Evolutionary conservation across 495 filamentous ascomycete species (phyloP).

Genomic region (Penicillium paradoxum): DNA sequence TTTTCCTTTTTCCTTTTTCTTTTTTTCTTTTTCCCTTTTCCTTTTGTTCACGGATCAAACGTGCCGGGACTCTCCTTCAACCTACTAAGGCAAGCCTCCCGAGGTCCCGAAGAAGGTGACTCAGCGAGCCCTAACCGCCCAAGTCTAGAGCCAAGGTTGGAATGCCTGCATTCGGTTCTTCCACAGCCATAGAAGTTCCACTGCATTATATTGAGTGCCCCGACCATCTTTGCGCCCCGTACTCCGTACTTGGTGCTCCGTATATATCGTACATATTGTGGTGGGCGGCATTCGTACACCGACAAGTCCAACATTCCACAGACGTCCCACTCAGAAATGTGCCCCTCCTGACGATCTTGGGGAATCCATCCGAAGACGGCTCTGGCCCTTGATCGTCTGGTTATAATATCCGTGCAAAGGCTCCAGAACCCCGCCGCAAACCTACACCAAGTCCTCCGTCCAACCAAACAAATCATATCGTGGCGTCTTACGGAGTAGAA

Average conservation of each 20-base stretch:
- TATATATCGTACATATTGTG: no score
- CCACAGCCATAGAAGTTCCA: background rate
- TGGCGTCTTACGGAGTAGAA: background rate
- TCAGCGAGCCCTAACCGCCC: background rate
- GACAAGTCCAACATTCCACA: conserved; percentile 8
- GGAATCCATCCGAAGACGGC: conserved; percentile 3
- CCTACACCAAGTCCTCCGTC: background rate
- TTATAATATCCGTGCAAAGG: background rate
- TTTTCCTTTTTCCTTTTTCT: no score
- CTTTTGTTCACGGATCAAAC: no score
- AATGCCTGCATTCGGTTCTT: background rate
- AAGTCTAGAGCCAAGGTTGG: background rate
- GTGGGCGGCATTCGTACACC: conserved; percentile 1
- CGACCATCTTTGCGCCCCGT: no score
- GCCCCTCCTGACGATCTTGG: conserved; percentile 8
- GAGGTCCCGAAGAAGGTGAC: no score
- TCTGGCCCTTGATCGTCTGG: background rate
- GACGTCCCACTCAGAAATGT: background rate
- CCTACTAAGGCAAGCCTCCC: no score
- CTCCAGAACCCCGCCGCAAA: background rate
- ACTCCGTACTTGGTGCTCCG: background rate
- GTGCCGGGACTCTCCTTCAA: no score
- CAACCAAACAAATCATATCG: background rate
- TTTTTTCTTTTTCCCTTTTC: no score
- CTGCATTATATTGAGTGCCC: background rate